Percentiles rank a stretch among this genome's conserved stretches.
These are phyloP conservation scores for Rhodotorula kratochvilovae DNA, from an alignment of 768 basidiomycete species.

Conservation along the genomic window DNA sequence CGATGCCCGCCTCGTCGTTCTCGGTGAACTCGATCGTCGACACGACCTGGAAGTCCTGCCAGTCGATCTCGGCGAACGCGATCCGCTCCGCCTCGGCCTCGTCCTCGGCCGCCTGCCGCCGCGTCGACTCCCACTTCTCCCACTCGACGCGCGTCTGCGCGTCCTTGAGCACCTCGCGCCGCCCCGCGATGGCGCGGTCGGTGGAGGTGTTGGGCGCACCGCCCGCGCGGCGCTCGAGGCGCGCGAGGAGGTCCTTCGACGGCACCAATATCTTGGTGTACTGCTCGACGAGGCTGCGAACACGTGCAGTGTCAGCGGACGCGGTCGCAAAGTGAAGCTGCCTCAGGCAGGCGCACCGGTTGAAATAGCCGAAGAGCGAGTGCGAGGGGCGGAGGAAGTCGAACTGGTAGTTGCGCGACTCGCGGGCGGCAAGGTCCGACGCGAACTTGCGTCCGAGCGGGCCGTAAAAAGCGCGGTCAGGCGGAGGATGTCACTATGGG, in stretches of 20 bases:
- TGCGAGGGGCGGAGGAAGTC: conserved; percentile 94
- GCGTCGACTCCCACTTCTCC: conserved; percentile 76
- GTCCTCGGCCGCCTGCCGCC: conserved; percentile 79
- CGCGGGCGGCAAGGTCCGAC: conserved; percentile 72
- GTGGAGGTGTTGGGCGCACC: conserved; percentile 3
- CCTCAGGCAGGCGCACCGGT: conserved; percentile 52
- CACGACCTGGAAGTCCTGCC: conserved; percentile 98
- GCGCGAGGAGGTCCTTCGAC: conserved; percentile 65
- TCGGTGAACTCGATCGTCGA: conserved; percentile 97
- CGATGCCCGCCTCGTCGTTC: conserved; percentile 71
- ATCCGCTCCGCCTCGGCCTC: conserved; percentile 87
- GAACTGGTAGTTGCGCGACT: conserved; percentile 95
- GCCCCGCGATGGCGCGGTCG: conserved; percentile 40
- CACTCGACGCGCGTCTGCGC: conserved; percentile 77
- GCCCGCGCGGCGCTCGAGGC: conserved; percentile 63
- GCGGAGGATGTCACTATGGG: conserved; percentile 81
- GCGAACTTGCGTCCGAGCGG: conserved; percentile 78
- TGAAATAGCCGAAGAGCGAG: conserved; percentile 94
- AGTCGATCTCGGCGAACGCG: conserved; percentile 96
- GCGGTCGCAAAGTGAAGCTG: no score
- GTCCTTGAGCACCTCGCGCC: conserved; percentile 72
- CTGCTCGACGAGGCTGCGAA: conserved; percentile 72
- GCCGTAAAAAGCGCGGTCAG: conserved; percentile 94
- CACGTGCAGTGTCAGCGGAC: not conserved
- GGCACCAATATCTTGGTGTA: conserved; percentile 88